Base-by-base conservation (phyloP, 23 red algal species). In the Gracilaria gracilis region DNA sequence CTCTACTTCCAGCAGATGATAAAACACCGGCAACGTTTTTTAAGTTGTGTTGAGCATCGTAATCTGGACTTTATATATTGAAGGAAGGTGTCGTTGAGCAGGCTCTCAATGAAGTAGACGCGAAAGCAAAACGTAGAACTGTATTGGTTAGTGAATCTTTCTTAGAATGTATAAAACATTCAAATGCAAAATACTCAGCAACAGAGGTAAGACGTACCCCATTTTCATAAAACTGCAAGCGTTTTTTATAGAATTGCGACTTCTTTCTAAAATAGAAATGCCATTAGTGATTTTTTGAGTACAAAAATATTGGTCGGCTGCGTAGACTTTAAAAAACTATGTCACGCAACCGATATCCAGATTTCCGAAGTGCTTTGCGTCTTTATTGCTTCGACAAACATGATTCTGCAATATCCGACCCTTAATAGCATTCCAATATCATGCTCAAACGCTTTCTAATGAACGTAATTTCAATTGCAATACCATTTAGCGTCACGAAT, bases 361-460 rank as follows among this genome's bases (percentile, higher is more conserved):
- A 51, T 51, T 37, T 77, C 8, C 72, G 31, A 6, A 51, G 8
- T 77, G 11, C 72, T 15, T 25, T 77, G 24, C 11, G 72, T 13
- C 46, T 77, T 51, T 77, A 77, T 40, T 51, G 8, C 38, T 48
- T 31, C 23, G 13, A 77, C 24, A 31, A 77, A 19, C 72, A 77
- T 35, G 24, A 38, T 48, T 13, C 46, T 37, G 72, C 31, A 9
- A 24, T 77, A 9, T 13, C 8, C 6, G 72, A 77, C 31, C 72
- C 72, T 24, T 35, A 37, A 40, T 77, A 31, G 72, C 11, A 77
- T 77, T 77, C 11, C 6, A n/a, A 31, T 8, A 51, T 77, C 13
- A 77, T 77, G 37, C 38, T 77, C 11, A 16, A 80, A 33, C 42
- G 24, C 42, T 80, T 80, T n/a, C 39, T 28, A 4, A 53, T 15